Evolutionary conservation across 768 basidiomycete species (phyloP).

Genomic region (Mycena latifolia): DNA sequence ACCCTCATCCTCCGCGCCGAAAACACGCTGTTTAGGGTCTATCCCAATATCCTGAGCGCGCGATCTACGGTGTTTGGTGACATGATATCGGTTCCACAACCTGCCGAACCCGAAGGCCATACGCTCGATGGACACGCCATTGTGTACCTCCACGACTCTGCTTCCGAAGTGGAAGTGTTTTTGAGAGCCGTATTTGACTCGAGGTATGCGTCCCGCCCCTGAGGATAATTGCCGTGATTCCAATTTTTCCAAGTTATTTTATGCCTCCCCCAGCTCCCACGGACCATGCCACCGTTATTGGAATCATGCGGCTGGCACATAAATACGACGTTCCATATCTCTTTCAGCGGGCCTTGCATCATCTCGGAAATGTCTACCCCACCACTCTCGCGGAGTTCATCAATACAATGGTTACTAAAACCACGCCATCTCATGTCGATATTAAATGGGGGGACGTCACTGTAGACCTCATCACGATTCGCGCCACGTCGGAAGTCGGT

Average conservation of each 20-base stretch:
- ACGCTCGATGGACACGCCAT: neutral
- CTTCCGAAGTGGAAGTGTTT: conserved; percentile 1
- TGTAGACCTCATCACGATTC: neutral
- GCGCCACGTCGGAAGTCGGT: neutral
- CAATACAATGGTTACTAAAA: no score
- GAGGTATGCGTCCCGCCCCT: neutral
- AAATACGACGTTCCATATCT: conserved; percentile 14
- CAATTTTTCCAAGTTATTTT: neutral
- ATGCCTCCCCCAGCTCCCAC: conserved; percentile 3
- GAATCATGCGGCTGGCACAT: neutral
- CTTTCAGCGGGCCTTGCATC: neutral
- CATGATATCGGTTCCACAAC: no score
- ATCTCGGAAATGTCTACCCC: neutral
- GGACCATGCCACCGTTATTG: neutral
- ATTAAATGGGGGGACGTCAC: neutral
- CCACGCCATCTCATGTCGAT: neutral
- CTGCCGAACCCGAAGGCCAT: no score
- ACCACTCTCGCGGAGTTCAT: neutral
- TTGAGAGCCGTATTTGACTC: conserved; percentile 16
- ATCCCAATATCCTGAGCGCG: neutral
- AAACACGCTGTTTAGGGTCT: neutral
- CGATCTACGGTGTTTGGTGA: no score
- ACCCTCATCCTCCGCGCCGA: neutral
- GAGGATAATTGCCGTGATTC: neutral
- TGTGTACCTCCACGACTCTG: conserved; percentile 4